phyloP scores from a whole-genome alignment of 1,284 basidiomycete genomes.

The Grifola frondosa region DNA sequence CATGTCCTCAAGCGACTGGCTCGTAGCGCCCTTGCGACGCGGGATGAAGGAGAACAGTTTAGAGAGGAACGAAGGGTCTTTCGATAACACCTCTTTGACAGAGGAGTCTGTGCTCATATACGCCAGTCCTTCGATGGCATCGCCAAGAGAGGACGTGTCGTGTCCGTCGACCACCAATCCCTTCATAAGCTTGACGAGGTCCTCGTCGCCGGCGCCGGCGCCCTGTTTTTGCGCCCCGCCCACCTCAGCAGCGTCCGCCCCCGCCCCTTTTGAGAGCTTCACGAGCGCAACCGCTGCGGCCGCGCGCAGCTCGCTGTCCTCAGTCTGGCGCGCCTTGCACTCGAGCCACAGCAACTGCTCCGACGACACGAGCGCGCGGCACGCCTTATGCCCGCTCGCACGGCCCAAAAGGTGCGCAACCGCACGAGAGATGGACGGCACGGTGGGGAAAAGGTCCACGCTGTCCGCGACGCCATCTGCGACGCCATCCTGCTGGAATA shows the following conservation, averaged over 20 bases:
- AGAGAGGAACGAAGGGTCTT: conserved; percentile 55
- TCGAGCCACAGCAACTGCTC: conserved; percentile 65
- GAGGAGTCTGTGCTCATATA: conserved; percentile 70
- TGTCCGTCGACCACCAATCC: conserved; percentile 47
- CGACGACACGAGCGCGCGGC: conserved; percentile 58
- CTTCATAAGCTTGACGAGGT: conserved; percentile 58
- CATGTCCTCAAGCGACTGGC: conserved; percentile 30
- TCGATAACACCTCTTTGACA: conserved; percentile 66
- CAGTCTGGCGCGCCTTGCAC: conserved; percentile 47
- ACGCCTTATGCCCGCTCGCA: conserved; percentile 69
- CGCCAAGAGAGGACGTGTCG: conserved; percentile 44
- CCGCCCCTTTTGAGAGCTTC: conserved; percentile 67
- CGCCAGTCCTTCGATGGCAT: conserved; percentile 81
- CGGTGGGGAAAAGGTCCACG: conserved; percentile 59
- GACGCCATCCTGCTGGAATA: conserved; percentile 62
- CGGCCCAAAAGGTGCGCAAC: conserved; percentile 73
- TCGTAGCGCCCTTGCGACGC: conserved; percentile 38
- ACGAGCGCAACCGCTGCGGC: conserved; percentile 74
- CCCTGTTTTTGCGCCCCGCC: conserved; percentile 32
- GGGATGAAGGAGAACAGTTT: conserved; percentile 63
- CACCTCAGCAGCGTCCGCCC: conserved; percentile 43
- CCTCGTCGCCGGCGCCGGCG: conserved; percentile 38
- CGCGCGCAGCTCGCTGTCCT: conserved; percentile 50
- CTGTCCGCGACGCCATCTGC: conserved; percentile 63
- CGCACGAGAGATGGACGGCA: conserved; percentile 43